Percentiles rank a stretch among this genome's conserved stretches.
phyloP scores from a whole-genome alignment of 352 stramenopile genomes.

The Globisporangium middletonii region DNA sequence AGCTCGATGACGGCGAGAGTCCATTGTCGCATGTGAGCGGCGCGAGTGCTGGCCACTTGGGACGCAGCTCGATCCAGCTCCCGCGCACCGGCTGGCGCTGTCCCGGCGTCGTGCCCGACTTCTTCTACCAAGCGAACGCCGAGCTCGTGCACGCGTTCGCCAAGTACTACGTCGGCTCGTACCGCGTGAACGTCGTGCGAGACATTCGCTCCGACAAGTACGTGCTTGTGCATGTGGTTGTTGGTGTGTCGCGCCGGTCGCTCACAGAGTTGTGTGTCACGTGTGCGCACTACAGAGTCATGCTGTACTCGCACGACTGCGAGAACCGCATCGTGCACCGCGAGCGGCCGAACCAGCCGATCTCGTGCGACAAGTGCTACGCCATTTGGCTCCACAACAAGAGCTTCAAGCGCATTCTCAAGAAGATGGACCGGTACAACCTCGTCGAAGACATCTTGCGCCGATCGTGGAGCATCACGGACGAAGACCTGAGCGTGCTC shows the following conservation, averaged over 20 bases:
- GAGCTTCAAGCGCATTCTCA: slow-evolving; percentile 61
- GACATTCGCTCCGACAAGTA: slow-evolving; percentile 61
- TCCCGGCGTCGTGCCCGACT: slow-evolving; percentile 47
- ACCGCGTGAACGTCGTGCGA: slow-evolving; percentile 56
- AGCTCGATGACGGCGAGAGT: slow-evolving; percentile 11
- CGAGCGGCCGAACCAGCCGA: slow-evolving; percentile 31
- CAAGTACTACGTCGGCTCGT: slow-evolving; percentile 59
- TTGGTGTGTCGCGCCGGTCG: neutral
- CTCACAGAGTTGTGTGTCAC: neutral
- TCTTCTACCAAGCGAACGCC: slow-evolving; percentile 42
- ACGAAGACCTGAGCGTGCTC: slow-evolving; percentile 34
- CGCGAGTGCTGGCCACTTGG: neutral
- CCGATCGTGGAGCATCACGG: slow-evolving; percentile 44
- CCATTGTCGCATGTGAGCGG: neutral
- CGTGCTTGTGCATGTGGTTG: slow-evolving; percentile 8
- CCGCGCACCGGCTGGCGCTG: slow-evolving; percentile 53
- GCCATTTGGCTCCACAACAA: slow-evolving; percentile 53
- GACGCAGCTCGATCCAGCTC: slow-evolving; percentile 24
- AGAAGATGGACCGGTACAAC: slow-evolving; percentile 65
- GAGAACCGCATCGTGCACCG: slow-evolving; percentile 51
- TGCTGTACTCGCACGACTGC: slow-evolving; percentile 67
- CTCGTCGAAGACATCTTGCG: slow-evolving; percentile 51
- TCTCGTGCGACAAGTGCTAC: slow-evolving; percentile 52
- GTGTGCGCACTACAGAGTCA: slow-evolving; percentile 26
- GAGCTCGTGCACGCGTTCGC: slow-evolving; percentile 57